Conservation (phyloP, 441 rosid genomes). For the Daphne laureola region DNA sequence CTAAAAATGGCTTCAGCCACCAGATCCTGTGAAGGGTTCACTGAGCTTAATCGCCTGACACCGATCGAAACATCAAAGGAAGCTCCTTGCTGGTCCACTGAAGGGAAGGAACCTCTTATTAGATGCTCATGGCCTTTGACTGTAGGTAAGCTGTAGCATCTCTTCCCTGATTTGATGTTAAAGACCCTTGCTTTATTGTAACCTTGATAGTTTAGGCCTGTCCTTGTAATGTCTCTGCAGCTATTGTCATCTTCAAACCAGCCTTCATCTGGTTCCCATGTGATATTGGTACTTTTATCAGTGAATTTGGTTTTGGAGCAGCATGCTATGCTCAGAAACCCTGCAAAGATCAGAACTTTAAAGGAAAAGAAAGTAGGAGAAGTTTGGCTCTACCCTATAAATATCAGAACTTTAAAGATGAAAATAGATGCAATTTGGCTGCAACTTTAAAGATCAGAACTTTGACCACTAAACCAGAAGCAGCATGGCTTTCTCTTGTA, state of each 20-base stretch:
- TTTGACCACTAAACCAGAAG: no score
- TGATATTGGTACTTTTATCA: constrained; percentile 16
- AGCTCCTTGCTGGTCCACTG: constrained; percentile 14
- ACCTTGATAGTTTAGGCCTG: constrained; percentile 13
- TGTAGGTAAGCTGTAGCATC: constrained; percentile 43
- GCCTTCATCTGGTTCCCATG: constrained; percentile 33
- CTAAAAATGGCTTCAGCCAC: constrained; percentile 43
- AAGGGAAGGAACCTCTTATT: constrained; percentile 36
- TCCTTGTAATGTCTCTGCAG: constrained; percentile 23
- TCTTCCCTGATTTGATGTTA: constrained; percentile 30
- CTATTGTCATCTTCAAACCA: constrained; percentile 29
- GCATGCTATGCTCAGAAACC: constrained; percentile 50
- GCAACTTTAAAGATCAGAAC: no score
- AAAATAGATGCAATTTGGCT: no score
- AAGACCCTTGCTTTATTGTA: constrained; percentile 31
- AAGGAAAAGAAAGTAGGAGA: no score
- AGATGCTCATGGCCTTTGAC: constrained; percentile 32
- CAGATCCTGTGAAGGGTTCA: constrained; percentile 22
- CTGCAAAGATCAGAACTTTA: constrained; percentile 18
- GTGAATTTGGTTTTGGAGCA: constrained; percentile 30
- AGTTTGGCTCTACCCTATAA: no score
- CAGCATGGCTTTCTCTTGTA: no score
- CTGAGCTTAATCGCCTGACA: constrained; percentile 25
- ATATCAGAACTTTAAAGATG: no score
- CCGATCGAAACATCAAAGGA: constrained; percentile 32